These are phyloP conservation scores for Edaphochlamys debaryana DNA, from an alignment of 139 green algal genomes.

Conservation along the genomic window DNA sequence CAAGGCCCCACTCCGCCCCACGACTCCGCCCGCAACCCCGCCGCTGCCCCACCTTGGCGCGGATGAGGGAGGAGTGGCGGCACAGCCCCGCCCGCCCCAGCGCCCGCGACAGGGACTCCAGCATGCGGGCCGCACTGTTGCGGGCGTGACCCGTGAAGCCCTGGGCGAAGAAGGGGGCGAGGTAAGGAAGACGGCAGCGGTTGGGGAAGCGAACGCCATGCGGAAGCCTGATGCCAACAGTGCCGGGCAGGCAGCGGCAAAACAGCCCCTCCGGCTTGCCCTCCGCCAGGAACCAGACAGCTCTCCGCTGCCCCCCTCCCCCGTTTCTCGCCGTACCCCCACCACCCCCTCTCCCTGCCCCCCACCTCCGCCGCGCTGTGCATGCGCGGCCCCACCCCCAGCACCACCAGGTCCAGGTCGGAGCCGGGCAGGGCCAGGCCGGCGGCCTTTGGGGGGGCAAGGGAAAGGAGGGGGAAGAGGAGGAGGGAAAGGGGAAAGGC, in stretches of 20 bases:
- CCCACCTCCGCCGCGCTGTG: not conserved
- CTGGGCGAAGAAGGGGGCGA: not conserved
- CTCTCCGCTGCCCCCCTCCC: too few species aligned
- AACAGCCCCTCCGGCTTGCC: too few species aligned
- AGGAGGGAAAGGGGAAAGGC: not conserved
- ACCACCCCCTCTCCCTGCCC: not conserved
- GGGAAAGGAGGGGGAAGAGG: not conserved
- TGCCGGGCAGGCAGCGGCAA: too few species aligned
- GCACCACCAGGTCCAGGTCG: conserved; percentile 70
- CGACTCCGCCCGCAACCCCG: not conserved
- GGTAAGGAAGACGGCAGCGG: too few species aligned
- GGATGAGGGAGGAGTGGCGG: conserved; percentile 5
- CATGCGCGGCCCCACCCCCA: conserved; percentile 10
- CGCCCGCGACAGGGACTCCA: conserved; percentile 5
- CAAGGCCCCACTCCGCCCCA: too few species aligned
- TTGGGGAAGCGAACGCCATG: too few species aligned
- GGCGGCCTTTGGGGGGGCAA: not conserved
- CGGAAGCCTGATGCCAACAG: too few species aligned
- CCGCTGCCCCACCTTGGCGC: conserved; percentile 36
- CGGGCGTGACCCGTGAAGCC: not conserved
- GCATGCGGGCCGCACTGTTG: not conserved
- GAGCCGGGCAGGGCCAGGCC: conserved; percentile 25
- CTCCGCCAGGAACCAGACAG: too few species aligned
- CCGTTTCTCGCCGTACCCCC: too few species aligned
- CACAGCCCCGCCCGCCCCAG: not conserved